phyloP scores from a whole-genome alignment of 176 grass and related monocot genomes.

The Elaeis guineensis region DNA sequence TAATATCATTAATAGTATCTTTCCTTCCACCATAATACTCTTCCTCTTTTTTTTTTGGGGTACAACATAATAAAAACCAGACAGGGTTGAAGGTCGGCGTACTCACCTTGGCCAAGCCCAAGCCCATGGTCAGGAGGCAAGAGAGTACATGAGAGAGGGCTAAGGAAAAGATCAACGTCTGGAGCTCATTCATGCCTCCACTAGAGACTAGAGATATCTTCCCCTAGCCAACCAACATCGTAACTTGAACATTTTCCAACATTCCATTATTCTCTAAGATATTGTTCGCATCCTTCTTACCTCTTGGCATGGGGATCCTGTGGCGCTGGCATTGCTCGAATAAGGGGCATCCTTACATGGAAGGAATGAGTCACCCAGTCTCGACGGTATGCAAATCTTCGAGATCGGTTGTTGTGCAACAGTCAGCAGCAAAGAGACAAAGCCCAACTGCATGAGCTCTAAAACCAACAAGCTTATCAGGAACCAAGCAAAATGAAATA shows the following conservation, averaged over 20 bases:
- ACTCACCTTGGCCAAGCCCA: slow-evolving; percentile 4
- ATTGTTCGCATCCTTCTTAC: background rate
- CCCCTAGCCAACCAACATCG: background rate
- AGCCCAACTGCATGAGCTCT: slow-evolving; percentile 1
- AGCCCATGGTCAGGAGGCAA: background rate
- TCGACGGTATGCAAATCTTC: slow-evolving; percentile 2
- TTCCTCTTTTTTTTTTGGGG: too few species aligned
- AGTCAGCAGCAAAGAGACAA: slow-evolving; percentile 7
- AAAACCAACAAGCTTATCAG: too few species aligned
- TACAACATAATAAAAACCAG: too few species aligned
- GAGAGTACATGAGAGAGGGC: slow-evolving; percentile 6
- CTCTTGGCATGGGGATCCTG: background rate
- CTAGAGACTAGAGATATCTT: slow-evolving; percentile 1
- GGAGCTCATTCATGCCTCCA: background rate
- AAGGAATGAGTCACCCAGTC: slow-evolving; percentile 1
- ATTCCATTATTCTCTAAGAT: background rate
- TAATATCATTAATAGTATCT: too few species aligned
- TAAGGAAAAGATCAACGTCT: background rate
- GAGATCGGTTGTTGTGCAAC: slow-evolving; percentile 1
- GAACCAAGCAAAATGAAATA: background rate
- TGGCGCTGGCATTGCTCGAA: background rate
- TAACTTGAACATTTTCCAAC: background rate
- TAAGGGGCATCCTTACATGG: slow-evolving; percentile 3
- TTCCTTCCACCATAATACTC: too few species aligned
- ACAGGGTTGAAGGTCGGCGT: too few species aligned